Evolutionary conservation across 164 flowering plant genomes (phyloP).

Genomic region (Vitis rotundifolia): DNA sequence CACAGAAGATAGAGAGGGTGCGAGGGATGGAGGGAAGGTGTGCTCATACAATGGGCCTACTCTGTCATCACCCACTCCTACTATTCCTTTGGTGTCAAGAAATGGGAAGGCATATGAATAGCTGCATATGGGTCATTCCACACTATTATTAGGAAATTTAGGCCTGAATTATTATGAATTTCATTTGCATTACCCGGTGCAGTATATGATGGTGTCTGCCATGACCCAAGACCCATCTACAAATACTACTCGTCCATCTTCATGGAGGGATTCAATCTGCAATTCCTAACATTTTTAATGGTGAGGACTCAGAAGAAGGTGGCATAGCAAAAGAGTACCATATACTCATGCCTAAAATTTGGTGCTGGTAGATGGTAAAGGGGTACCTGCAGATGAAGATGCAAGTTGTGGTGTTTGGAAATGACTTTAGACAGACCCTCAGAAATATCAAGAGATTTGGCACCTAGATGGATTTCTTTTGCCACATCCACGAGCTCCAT

Average conservation of each 20-base stretch:
- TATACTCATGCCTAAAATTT: too few relatives aligned
- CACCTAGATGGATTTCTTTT: constrained; percentile 72
- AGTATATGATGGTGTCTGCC: constrained; percentile 79
- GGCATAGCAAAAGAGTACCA: too few relatives aligned
- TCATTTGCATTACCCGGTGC: constrained; percentile 68
- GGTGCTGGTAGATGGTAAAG: not conserved
- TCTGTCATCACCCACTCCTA: constrained; percentile 78
- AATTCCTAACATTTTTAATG: constrained; percentile 2
- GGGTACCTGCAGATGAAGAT: constrained; percentile 71
- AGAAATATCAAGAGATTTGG: constrained; percentile 52
- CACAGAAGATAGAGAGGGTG: constrained; percentile 84
- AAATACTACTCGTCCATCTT: constrained; percentile 72
- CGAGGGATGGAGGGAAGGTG: constrained; percentile 88
- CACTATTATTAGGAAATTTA: not conserved
- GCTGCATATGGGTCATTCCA: constrained; percentile 35
- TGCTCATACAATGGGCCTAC: constrained; percentile 95
- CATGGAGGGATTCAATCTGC: constrained; percentile 69
- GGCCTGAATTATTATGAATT: too few relatives aligned
- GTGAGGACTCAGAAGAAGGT: too few relatives aligned
- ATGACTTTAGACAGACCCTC: constrained; percentile 76
- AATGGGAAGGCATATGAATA: constrained; percentile 85
- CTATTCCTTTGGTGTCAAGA: constrained; percentile 94
- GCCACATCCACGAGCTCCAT: constrained; percentile 85
- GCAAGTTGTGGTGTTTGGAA: constrained; percentile 56
- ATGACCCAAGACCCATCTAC: constrained; percentile 58